Percentiles rank a stretch among this genome's conserved stretches.
Evolutionary conservation across 371 early-diverging fungal genomes (phyloP).

Genomic region (Mortierella sp.): DNA sequence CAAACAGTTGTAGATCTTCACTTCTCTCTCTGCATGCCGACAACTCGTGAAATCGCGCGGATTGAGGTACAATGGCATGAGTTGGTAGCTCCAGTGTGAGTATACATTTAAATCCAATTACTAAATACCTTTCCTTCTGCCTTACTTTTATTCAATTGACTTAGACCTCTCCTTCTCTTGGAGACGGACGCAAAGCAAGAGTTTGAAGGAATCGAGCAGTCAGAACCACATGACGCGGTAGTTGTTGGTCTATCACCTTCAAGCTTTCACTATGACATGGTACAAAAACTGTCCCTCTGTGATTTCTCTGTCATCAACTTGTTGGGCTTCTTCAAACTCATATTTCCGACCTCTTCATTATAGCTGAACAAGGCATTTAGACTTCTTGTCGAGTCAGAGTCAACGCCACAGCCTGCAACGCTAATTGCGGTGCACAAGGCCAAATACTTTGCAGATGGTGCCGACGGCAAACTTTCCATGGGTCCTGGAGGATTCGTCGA

Average conservation of each 20-base stretch:
- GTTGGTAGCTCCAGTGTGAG: no score
- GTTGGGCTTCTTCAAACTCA: not conserved
- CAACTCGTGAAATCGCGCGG: conserved; percentile 64
- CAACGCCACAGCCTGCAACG: conserved; percentile 44
- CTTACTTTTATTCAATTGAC: not conserved
- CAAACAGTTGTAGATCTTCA: conserved; percentile 68
- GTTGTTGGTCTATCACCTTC: conserved; percentile 87
- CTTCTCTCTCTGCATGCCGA: conserved; percentile 83
- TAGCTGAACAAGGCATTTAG: conserved; percentile 79
- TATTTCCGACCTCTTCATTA: not conserved
- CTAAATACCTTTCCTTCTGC: no score
- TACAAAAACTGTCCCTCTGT: conserved; percentile 26
- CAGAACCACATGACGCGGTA: conserved; percentile 77
- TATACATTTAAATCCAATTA: no score
- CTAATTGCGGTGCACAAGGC: conserved; percentile 88
- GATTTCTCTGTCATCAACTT: not conserved
- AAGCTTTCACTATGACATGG: conserved; percentile 77
- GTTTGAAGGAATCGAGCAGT: conserved; percentile 69
- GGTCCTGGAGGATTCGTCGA: conserved; percentile 92
- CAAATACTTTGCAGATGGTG: conserved; percentile 77
- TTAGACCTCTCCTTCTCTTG: conserved; percentile 80
- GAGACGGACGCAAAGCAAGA: conserved; percentile 81
- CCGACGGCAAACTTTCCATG: conserved; percentile 69
- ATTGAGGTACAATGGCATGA: conserved; percentile 55
- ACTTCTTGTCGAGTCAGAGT: conserved; percentile 60